These are phyloP conservation scores for Cordyceps sp. DNA, from an alignment of 2,329 filamentous ascomycete species.

Conservation along the genomic window DNA sequence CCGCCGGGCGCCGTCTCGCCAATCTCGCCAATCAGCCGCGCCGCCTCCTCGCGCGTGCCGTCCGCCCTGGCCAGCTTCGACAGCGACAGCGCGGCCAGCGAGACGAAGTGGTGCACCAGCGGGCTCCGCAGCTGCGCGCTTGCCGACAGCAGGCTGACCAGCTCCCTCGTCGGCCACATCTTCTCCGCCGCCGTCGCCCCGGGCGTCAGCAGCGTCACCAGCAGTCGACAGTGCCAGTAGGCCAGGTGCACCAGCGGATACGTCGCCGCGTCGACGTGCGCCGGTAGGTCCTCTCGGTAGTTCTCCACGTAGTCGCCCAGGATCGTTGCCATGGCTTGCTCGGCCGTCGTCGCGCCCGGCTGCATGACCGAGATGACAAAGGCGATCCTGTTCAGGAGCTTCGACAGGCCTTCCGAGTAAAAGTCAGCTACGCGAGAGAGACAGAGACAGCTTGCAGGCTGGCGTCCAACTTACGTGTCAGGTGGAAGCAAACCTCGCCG, in stretches of 20 bases:
- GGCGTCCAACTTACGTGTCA: slow-evolving; percentile 38
- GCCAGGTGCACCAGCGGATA: slow-evolving; percentile 45
- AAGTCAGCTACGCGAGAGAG: background rate
- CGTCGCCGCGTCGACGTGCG: slow-evolving; percentile 31
- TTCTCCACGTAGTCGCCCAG: slow-evolving; percentile 32
- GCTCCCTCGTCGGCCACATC: slow-evolving; percentile 41
- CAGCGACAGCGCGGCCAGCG: slow-evolving; percentile 42
- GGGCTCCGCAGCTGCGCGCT: slow-evolving; percentile 41
- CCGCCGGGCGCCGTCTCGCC: slow-evolving; percentile 32
- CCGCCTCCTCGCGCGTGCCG: slow-evolving; percentile 39
- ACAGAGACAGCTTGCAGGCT: too few species aligned
- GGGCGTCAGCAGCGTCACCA: slow-evolving; percentile 43
- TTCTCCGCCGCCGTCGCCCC: slow-evolving; percentile 38
- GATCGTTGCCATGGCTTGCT: slow-evolving; percentile 16
- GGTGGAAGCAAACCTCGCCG: slow-evolving; percentile 45
- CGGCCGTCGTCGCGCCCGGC: slow-evolving; percentile 16
- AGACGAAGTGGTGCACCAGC: slow-evolving; percentile 50
- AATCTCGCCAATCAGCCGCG: slow-evolving; percentile 36
- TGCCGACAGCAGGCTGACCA: slow-evolving; percentile 38
- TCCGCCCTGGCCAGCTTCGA: slow-evolving; percentile 39
- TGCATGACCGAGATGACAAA: slow-evolving; percentile 19
- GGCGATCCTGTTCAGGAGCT: slow-evolving; percentile 30
- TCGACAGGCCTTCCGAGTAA: slow-evolving; percentile 29
- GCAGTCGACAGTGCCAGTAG: slow-evolving; percentile 53
- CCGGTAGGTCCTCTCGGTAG: slow-evolving; percentile 47